A percentile compares a stretch with the other conserved stretches of the same genome.
These are phyloP conservation scores for Parsonsia alboflavescens DNA, from an alignment of 257 asterid species.

Conservation along the genomic window DNA sequence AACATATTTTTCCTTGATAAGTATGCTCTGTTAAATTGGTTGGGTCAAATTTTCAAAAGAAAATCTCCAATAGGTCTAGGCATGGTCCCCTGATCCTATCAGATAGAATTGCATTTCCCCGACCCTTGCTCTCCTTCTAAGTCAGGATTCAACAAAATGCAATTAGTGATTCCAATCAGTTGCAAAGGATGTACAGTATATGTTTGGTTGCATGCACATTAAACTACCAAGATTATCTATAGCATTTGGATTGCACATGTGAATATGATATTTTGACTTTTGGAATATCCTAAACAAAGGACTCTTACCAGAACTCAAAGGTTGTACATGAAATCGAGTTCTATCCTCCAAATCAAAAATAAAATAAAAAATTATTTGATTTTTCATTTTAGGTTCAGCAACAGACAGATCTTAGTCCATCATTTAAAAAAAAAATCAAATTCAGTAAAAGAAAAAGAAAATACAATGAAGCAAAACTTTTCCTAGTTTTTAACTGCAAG, in stretches of 20 bases:
- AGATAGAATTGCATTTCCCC: background rate
- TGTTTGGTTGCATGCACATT: background rate
- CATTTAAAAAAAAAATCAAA: no score
- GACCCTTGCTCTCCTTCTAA: background rate
- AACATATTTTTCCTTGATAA: background rate
- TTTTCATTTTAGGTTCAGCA: background rate
- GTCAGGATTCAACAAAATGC: no score
- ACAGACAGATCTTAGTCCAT: no score
- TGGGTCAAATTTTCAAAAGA: background rate
- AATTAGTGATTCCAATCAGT: background rate
- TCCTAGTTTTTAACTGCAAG: background rate
- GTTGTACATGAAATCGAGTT: no score
- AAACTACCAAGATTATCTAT: background rate
- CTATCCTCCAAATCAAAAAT: background rate
- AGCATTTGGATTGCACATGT: background rate
- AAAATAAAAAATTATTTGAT: no score
- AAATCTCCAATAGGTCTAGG: background rate
- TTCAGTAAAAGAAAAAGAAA: background rate
- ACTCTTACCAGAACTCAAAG: no score
- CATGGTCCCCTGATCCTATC: background rate
- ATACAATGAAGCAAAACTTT: no score
- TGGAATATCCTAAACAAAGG: no score
- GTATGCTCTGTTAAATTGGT: background rate
- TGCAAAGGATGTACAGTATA: no score
- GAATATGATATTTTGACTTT: no score